These are phyloP conservation scores for Plasmodium fragile DNA, from an alignment of 169 alveolate species.

Conservation along the genomic window DNA sequence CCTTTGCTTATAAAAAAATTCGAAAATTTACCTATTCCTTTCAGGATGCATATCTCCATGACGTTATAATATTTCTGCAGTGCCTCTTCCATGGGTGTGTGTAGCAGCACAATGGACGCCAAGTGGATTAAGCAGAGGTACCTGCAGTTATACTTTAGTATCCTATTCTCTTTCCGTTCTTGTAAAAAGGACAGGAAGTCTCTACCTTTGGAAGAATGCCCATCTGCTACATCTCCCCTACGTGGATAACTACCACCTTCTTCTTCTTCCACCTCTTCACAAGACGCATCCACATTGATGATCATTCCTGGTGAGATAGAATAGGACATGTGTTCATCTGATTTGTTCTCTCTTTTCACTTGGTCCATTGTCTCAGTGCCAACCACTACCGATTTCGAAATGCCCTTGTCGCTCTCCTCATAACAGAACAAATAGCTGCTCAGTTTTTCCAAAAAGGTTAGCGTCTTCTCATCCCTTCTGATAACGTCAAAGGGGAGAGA, in stretches of 20 bases:
- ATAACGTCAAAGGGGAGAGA: slow-evolving; percentile 24
- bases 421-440: not conserved
- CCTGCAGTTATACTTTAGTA: slow-evolving; percentile 44
- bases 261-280: not conserved
- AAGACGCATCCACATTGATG: not conserved
- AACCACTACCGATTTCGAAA: not conserved
- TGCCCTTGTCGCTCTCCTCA: not conserved
- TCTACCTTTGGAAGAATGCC: not conserved
- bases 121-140: slow-evolving; percentile 38
- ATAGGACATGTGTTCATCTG: not conserved
- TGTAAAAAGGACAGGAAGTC: not conserved
- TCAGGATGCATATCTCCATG: slow-evolving; percentile 32
- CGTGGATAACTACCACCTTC: not conserved
- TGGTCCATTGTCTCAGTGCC: not conserved
- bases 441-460: not conserved
- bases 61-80: not conserved
- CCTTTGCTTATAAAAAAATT: slow-evolving; percentile 51
- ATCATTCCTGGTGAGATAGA: not conserved
- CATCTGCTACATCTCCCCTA: not conserved
- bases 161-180: not conserved
- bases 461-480: slow-evolving; percentile 10
- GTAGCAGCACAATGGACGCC: slow-evolving; percentile 22
- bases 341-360: not conserved
- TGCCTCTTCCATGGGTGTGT: slow-evolving; percentile 16
- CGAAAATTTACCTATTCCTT: slow-evolving; percentile 42